Conservation (phyloP, 768 basidiomycete species). For the Termitomyces sp. region DNA sequence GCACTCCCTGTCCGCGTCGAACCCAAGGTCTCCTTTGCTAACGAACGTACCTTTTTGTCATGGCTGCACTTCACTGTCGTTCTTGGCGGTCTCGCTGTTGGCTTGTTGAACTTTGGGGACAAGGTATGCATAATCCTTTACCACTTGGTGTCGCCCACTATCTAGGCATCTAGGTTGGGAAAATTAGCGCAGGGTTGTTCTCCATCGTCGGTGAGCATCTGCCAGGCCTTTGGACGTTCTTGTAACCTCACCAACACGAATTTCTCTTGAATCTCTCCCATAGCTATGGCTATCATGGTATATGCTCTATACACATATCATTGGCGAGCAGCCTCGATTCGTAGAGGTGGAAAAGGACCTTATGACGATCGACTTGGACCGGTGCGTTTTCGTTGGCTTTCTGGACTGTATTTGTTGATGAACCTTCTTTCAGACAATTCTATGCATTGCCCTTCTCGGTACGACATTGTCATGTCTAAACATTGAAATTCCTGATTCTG, state of each 20-base stretch:
- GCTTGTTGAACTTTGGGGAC: constrained; percentile 96
- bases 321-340: constrained; percentile 92
- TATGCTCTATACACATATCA: constrained; percentile 96
- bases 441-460: constrained; percentile 82
- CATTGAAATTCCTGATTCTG: neutral
- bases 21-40: constrained; percentile 92
- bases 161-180: constrained; percentile 62
- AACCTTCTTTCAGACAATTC: constrained; percentile 52
- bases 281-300: constrained; percentile 95
- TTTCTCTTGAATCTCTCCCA: too few species aligned
- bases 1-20: constrained; percentile 94
- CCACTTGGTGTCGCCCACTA: neutral
- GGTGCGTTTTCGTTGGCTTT: constrained; percentile 43
- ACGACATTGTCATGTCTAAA: constrained; percentile 13
- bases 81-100: constrained; percentile 92
- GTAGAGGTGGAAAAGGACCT: constrained; percentile 85
- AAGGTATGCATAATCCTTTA: constrained; percentile 44
- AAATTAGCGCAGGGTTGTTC: constrained; percentile 95
- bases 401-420: neutral
- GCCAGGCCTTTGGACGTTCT: constrained; percentile 1
- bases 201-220: constrained; percentile 70
- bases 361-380: constrained; percentile 97
- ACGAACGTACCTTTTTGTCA: constrained; percentile 94
- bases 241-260: neutral
- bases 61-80: constrained; percentile 99